Evolutionary conservation across 768 basidiomycete species (phyloP).

Genomic region (Auricularia sp.): DNA sequence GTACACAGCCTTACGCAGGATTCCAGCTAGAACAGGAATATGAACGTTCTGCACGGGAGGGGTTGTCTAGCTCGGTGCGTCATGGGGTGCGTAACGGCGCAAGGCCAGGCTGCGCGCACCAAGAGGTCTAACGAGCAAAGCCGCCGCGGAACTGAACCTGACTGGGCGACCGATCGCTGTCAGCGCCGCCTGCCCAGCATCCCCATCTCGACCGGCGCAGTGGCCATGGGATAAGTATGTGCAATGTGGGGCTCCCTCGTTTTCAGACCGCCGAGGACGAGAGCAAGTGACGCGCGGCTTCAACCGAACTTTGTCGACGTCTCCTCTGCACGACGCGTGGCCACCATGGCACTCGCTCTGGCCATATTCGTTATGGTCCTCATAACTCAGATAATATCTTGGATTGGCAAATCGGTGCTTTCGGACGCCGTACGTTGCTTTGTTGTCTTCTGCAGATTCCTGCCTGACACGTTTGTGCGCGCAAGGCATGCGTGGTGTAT

Average conservation of each 20-base stretch:
- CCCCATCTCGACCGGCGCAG: too few species aligned
- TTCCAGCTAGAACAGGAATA: too few species aligned
- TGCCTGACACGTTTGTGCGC: slow-evolving; percentile 1
- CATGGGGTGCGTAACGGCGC: too few species aligned
- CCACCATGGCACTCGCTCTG: slow-evolving; percentile 63
- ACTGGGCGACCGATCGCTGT: neutral
- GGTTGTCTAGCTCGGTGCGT: too few species aligned
- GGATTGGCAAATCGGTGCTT: slow-evolving; percentile 82
- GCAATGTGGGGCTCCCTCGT: too few species aligned
- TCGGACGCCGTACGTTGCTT: slow-evolving; percentile 58
- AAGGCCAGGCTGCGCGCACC: neutral
- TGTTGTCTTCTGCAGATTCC: neutral
- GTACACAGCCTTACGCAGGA: too few species aligned
- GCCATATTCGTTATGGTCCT: slow-evolving; percentile 78
- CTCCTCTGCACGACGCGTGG: neutral
- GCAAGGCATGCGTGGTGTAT: slow-evolving; percentile 67
- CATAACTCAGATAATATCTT: slow-evolving; percentile 71
- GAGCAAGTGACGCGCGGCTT: neutral
- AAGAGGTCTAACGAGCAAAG: too few species aligned
- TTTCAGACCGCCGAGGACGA: too few species aligned
- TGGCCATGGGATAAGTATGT: too few species aligned
- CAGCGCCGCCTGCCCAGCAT: neutral
- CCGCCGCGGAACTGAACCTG: neutral
- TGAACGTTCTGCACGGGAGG: too few species aligned
- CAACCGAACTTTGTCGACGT: neutral